Evolutionary conservation across 306 rosid genomes (phyloP), one percentile per base, ranked within the genome.

Genomic region (Albizia julibrissin): DNA sequence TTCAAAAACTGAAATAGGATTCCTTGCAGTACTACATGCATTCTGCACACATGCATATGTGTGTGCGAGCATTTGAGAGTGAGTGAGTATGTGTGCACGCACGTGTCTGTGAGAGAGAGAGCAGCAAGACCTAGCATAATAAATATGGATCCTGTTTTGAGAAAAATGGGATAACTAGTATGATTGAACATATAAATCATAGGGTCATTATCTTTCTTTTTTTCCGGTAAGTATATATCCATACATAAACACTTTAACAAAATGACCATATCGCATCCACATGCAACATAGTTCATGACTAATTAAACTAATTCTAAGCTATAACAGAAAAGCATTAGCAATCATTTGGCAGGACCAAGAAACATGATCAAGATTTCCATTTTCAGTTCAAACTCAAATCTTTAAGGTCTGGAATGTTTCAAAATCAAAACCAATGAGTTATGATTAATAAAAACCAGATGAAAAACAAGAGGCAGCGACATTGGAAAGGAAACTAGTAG

Each of bases 301-400:
- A 83, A 24, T 7, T 21, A 74, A 77, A 61, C 61, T 37, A 61
- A 34, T 62, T 49, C 56, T 72, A 39, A 18, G 26, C 56, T 50
- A 27, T 43, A 69, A 27, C 69, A 29, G 37, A 43, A 33, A 15
- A 37, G 76, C 80, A 76, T 11, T 42, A 68, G 71, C 13, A n/a
- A 40, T 67, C 33, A 42, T 54, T 34, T 84, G 59, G 69, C 42
- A 21, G 37, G 27, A 73, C 29, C 73, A 50, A 87, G 74, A 78
- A 29, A 15, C 49, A 83, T 65, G 46, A 77, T 24, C 37, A 83
- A 43, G 76, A 50, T 59, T 22, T 59, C 42, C 76, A 76, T 26
- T 64, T 59, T 71, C 83, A 80, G 76, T 52, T 80, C 64, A 72
- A 59, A 65, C 68, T 24, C 26, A 56, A 68, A 8, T 66, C 74